Base-by-base conservation (phyloP, 768 basidiomycete genomes). In the Tricholoma terreum region DNA sequence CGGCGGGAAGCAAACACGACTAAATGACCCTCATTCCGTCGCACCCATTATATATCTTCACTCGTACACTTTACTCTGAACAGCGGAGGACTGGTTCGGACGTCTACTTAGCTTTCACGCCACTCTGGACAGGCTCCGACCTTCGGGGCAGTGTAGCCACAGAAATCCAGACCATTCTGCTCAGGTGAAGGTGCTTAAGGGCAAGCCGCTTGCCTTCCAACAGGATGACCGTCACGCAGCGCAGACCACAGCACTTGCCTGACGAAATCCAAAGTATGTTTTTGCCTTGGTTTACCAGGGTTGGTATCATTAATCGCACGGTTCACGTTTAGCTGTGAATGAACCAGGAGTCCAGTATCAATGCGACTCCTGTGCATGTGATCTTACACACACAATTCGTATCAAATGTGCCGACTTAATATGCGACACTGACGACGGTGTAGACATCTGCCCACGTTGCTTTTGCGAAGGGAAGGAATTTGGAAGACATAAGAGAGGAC, bases 381-480 rank as follows among this genome's bases (percentile, higher is more conserved):
- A 98, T 74, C 81, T 98, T 63, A 98, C 97, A 3, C 94, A 98
- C 69, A 92, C 92, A n/a, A 85, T 97, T 60, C 89, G 95, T 60
- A 93, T 99, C 69, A 94, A 95, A 73, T 99, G 96, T 69, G 95
- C 96, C 31, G 90, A 92, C 71, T 81, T 84, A 5, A 77, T 74
- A 38, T 94, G 90, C 61, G 73, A 75, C 52, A 58, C 71, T 34
- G 87, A 84, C 52, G 81, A 83, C 2, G 94, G 94, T 15, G 87
- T 97, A 55, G 96, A 99, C 70, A 80, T 99, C 4, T 99, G 97
- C 67, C 94, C 94, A 6, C 68, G 80, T 27, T 98, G 97, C 73
- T 98, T 98, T 74, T 92, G 91, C 69, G 80, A 85, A 51, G 96
- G 97, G 15, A 93, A 89, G 73, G 92, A 97, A 68, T 90, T 94